Evolutionary conservation across 2,329 filamentous ascomycete genomes (phyloP).

Genomic region (Alternaria consortialis): DNA sequence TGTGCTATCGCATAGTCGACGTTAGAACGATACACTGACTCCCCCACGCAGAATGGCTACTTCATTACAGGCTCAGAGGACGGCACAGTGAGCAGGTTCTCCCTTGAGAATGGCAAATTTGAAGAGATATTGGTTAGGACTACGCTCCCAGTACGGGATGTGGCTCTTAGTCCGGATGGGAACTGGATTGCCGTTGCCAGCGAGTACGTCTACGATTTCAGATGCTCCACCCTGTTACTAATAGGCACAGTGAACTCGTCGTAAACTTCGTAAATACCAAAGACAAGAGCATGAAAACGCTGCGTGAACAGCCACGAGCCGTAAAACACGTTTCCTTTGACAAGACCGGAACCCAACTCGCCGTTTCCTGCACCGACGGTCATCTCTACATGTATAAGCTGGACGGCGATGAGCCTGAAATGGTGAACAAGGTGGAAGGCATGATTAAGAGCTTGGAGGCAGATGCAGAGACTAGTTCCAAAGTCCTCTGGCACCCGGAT

Average conservation of each 20-base stretch:
- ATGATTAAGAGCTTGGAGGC: constrained; percentile 81
- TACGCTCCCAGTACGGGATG: constrained; percentile 85
- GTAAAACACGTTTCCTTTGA: constrained; percentile 94
- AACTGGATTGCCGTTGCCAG: constrained; percentile 96
- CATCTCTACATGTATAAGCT: constrained; percentile 90
- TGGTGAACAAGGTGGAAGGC: constrained; percentile 85
- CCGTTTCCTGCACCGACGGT: constrained; percentile 88
- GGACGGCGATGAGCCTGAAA: constrained; percentile 77
- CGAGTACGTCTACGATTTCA: constrained; percentile 66
- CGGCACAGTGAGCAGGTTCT: constrained; percentile 94
- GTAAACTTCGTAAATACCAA: constrained; percentile 87
- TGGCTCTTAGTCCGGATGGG: constrained; percentile 81
- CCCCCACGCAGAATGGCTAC: constrained; percentile 69
- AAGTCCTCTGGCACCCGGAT: constrained; percentile 90
- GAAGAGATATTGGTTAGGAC: constrained; percentile 84
- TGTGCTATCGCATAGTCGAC: constrained; percentile 24
- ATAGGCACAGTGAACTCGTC: constrained; percentile 71
- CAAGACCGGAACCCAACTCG: constrained; percentile 75
- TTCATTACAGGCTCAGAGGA: constrained; percentile 93
- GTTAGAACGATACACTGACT: constrained; percentile 25
- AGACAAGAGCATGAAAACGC: constrained; percentile 79
- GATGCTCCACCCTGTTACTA: constrained; percentile 22
- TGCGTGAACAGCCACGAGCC: constrained; percentile 85
- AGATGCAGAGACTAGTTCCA: constrained; percentile 78
- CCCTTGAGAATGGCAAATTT: constrained; percentile 76